A percentile compares a stretch with the other conserved stretches of the same genome.
Evolutionary conservation across 768 basidiomycete genomes (phyloP).

Genomic region (Calocybe indica): DNA sequence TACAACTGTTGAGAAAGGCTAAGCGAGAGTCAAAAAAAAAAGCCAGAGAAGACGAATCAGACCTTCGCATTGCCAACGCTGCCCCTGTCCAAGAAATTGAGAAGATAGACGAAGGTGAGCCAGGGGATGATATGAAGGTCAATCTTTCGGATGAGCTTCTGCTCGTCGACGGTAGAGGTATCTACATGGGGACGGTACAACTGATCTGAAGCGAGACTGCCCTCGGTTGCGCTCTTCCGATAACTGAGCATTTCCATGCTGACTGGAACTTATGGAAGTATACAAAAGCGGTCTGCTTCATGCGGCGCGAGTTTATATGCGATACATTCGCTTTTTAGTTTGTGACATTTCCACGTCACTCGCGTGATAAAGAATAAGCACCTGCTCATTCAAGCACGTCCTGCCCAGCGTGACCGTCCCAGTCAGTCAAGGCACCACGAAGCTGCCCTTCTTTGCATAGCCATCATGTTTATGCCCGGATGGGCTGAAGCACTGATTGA

Average conservation of each 20-base stretch:
- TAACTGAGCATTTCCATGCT: constrained; percentile 11
- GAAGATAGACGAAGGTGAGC: constrained; percentile 66
- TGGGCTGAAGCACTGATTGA: too few relatives aligned
- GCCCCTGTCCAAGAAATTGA: constrained; percentile 63
- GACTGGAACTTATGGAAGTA: constrained; percentile 5
- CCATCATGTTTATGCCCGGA: too few relatives aligned
- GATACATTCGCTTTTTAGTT: constrained; percentile 2
- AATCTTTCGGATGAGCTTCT: constrained; percentile 50
- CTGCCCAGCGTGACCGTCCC: too few relatives aligned
- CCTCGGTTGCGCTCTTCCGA: constrained; percentile 9
- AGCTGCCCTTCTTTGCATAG: too few relatives aligned
- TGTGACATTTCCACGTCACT: constrained; percentile 17
- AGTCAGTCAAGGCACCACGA: too few relatives aligned
- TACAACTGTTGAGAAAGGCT: constrained; percentile 39
- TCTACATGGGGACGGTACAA: constrained; percentile 48
- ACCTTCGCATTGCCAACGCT: constrained; percentile 77
- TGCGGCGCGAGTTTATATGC: constrained; percentile 12
- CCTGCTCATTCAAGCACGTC: not conserved
- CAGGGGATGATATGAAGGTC: constrained; percentile 71
- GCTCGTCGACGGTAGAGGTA: constrained; percentile 47
- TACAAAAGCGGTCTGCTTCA: constrained; percentile 6
- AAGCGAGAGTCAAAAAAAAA: not conserved
- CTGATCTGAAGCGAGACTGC: constrained; percentile 14
- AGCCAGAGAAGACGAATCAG: constrained; percentile 6
- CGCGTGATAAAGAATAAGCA: constrained; percentile 9